phyloP scores from a whole-genome alignment of 345 rosid species.

The Kernera saxatilis region DNA sequence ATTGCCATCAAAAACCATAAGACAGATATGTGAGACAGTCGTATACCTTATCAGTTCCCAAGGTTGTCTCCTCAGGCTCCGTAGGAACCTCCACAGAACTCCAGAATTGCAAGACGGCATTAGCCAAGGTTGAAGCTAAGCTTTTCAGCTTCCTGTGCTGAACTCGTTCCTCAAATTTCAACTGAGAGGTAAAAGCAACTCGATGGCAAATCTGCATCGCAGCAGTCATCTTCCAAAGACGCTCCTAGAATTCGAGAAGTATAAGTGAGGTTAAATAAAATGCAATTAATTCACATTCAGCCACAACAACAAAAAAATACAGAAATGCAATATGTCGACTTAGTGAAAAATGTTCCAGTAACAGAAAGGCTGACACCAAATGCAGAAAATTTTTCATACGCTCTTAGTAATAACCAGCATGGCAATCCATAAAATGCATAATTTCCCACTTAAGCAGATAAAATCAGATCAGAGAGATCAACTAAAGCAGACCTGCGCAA shows the following conservation, averaged over 20 bases:
- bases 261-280: constrained; percentile 10
- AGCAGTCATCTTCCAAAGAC: constrained; percentile 95
- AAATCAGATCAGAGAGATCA: constrained; percentile 21
- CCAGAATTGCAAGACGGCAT: constrained; percentile 90
- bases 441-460: not conserved
- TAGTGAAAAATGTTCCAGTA: not conserved
- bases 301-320: no score
- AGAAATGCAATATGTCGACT: constrained; percentile 2
- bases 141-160: constrained; percentile 47
- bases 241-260: constrained; percentile 53
- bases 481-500: constrained; percentile 72
- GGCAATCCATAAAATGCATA: constrained; percentile 3
- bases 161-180: constrained; percentile 48
- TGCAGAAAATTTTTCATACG: not conserved
- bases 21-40: not conserved
- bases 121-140: constrained; percentile 58
- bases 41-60: constrained; percentile 20
- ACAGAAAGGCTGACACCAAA: not conserved
- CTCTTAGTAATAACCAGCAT: not conserved
- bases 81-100: constrained; percentile 45
- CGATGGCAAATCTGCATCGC: constrained; percentile 76
- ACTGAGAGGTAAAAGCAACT: constrained; percentile 49
- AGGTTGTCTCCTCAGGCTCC: constrained; percentile 32
- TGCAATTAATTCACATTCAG: no score
- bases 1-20: not conserved